Base-by-base conservation (phyloP, 2,329 filamentous ascomycete genomes). In the Dichotomopilus funicola region DNA sequence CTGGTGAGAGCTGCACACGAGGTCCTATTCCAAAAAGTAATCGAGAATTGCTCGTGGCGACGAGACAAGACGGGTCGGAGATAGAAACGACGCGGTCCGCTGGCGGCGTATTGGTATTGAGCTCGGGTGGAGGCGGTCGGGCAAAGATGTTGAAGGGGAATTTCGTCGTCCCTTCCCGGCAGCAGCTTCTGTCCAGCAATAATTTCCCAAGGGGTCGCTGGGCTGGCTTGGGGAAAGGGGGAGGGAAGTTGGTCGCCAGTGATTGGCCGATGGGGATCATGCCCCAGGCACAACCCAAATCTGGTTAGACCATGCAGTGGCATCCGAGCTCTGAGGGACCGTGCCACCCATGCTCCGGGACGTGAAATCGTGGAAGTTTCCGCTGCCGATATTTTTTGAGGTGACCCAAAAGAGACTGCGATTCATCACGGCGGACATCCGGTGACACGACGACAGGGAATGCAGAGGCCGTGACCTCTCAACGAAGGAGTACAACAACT, bases 171-270 rank as follows among this genome's bases (percentile, higher is more conserved):
- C 57, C 59, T 64, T 64, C 61, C 61, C 57, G 61, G 56, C 57
- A 42, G 55, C 63, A 63, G 62, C 59, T 63, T 51, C 44, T 59
- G 55, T 57, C 54, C 57, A 63, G 64, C 62, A 65, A 65, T 65
- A 65, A 65, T 65, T 66, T 67, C 62, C 63, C 61, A 62, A 63
- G 63, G 65, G 64, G 60, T 60, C 54, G 42, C 60, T 57, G 49
- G 56, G 58, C 57, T 57, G 58, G 58, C 62, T 62, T 27, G 70
- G 74, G 73, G 73, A 72, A 72, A 73, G 66, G 67, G 67, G 68
- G 63, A 67, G 62, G 62, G 63, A 60, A 54, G 61, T 53, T 52
- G 58, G 56, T 58, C 55, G 51, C 54, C 55, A 45, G 50, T 66
- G 62, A 66, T 66, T 66, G 64, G 63, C 54, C 40, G 51, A 45